Percentiles rank a stretch among this genome's conserved stretches.
Evolutionary conservation across 192 early-diverging fungal genomes (phyloP).

Genomic region (Dissophora globulifera): DNA sequence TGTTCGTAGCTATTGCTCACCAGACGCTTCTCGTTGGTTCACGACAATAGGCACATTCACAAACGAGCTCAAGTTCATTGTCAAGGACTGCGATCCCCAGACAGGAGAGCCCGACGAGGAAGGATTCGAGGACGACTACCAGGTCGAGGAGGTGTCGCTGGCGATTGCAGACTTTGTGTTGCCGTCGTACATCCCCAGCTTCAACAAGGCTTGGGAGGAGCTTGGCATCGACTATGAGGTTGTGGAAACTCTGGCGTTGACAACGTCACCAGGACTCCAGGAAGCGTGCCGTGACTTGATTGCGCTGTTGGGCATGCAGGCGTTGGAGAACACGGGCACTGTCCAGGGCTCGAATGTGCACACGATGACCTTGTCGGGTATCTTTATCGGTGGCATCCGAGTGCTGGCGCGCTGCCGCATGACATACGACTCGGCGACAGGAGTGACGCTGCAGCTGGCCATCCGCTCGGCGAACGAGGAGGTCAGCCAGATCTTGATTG

Average conservation of each 20-base stretch:
- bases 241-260: conserved; percentile 90
- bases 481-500: conserved; percentile 79
- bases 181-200: conserved; percentile 86
- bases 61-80: conserved; percentile 87
- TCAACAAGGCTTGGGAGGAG: conserved; percentile 82
- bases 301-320: conserved; percentile 88
- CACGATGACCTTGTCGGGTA: conserved; percentile 85
- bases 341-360: conserved; percentile 84
- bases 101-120: conserved; percentile 93
- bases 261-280: conserved; percentile 77
- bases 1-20: conserved; percentile 12
- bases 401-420: conserved; percentile 88
- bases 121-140: conserved; percentile 96
- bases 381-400: conserved; percentile 82
- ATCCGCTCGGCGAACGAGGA: conserved; percentile 76
- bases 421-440: conserved; percentile 82
- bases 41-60: conserved; percentile 83
- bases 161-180: conserved; percentile 89
- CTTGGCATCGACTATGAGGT: conserved; percentile 76
- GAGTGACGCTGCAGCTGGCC: conserved; percentile 93
- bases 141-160: conserved; percentile 90
- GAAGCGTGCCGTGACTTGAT: conserved; percentile 77
- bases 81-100: conserved; percentile 95
- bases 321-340: conserved; percentile 75
- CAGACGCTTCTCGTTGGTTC: no score